Evolutionary conservation across 129 eudicot genomes (phyloP).

Genomic region (Kitagawia praeruptora): DNA sequence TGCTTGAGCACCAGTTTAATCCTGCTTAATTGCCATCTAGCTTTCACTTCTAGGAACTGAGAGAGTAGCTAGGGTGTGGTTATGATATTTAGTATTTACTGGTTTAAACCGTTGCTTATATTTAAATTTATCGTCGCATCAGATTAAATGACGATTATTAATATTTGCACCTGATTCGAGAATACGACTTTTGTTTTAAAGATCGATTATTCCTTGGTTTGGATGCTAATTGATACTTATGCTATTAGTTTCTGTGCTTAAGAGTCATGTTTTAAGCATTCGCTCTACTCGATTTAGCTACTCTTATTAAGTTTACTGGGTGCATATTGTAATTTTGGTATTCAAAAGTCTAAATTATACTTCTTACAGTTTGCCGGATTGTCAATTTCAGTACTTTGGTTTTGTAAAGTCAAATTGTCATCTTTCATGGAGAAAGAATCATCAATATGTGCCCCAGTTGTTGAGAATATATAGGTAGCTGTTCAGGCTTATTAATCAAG

Average conservation of each 20-base stretch:
- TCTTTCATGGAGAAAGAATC: not conserved
- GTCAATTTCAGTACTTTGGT: too few species aligned
- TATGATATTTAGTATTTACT: not conserved
- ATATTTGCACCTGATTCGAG: not conserved
- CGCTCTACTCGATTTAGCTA: not conserved
- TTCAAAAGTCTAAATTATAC: too few species aligned
- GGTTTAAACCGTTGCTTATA: too few species aligned
- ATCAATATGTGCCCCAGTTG: not conserved
- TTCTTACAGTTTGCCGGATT: not conserved
- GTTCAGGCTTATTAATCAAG: not conserved
- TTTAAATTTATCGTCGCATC: not conserved
- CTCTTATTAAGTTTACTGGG: too few species aligned
- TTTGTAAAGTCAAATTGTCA: not conserved
- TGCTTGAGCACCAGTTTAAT: conserved; percentile 49
- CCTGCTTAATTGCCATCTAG: conserved; percentile 1
- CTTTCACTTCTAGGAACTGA: not conserved
- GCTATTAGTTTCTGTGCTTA: not conserved
- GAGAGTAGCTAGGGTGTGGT: not conserved
- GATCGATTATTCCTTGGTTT: too few species aligned
- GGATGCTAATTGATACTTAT: too few species aligned
- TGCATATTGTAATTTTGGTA: too few species aligned
- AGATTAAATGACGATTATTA: not conserved
- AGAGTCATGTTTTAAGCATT: not conserved
- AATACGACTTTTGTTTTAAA: too few species aligned
- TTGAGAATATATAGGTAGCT: not conserved